Evolutionary conservation across 2,329 filamentous ascomycete species (phyloP), one percentile per base, ranked within the genome.

Genomic region (Monilinia laxa): DNA sequence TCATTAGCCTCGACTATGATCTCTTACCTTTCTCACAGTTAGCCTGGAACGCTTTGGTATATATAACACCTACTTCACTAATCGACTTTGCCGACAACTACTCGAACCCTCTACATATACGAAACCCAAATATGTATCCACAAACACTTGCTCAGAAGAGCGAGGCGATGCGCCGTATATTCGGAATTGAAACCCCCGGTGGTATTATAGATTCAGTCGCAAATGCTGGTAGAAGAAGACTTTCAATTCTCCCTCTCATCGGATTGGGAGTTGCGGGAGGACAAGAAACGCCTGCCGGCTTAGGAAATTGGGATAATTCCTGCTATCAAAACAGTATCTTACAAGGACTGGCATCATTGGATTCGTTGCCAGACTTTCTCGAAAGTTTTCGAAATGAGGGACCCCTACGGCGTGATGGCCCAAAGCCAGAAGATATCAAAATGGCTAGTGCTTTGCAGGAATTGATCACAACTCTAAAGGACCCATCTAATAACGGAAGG

Each of bases 251-350:
- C 23, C 69, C 75, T 28, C 69, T 72, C 3, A 69, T 77, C 16
- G 73, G 71, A n/a, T 68, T 74, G 59, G 57, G 84, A 18, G 20
- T 28, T n/a, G 40, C 18, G 75, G 64, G 76, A 70, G 77, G 77
- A 31, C 74, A 78, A 31, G 80, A 83, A 55, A 78, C 78, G 42
- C 90, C 82, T 60, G 83, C 81, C 1, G 95, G 95, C 0, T 80
- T 98, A 64, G 92, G 92, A 12, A 99, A 99, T 77, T 89, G 88
- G 80, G 92, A 96, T 80, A 97, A 97, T 76, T 97, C 93, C 1
- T 98, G 95, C 81, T 99, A 96, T 77, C 95, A 98, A 78, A 99
- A 99, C 78, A 97, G 93, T 76, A 89, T 97, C 25, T 86, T 99
- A 14, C 93, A 97, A 77, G 88, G 89, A 9, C 81, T 98, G 53